These are phyloP conservation scores for Termitomyces heimii DNA, from an alignment of 768 basidiomycete species.

Conservation along the genomic window DNA sequence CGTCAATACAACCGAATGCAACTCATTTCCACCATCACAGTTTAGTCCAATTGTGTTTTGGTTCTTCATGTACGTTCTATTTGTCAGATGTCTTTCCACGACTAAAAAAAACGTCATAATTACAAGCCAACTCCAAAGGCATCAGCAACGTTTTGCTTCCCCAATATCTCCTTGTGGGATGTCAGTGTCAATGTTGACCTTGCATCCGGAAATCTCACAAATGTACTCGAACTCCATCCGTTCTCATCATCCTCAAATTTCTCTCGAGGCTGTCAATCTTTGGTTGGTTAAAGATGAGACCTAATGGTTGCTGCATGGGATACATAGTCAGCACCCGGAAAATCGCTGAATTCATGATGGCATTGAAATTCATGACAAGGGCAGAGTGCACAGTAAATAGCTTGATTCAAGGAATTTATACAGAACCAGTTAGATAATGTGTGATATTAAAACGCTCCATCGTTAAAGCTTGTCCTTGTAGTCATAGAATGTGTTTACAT, in stretches of 20 bases:
- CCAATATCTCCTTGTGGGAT: constrained; percentile 37
- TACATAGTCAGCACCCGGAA: too few relatives aligned
- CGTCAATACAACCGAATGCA: constrained; percentile 24
- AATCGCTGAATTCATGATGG: too few relatives aligned
- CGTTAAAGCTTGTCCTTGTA: too few relatives aligned
- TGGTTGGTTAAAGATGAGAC: too few relatives aligned
- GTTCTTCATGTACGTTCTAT: constrained; percentile 40
- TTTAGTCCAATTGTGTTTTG: constrained; percentile 52
- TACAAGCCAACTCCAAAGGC: constrained; percentile 31
- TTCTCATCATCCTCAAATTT: constrained; percentile 32
- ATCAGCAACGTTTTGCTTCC: constrained; percentile 43
- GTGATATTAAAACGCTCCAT: too few relatives aligned
- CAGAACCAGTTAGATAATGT: too few relatives aligned
- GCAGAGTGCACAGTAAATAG: too few relatives aligned
- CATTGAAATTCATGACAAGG: too few relatives aligned
- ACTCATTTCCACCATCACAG: constrained; percentile 19
- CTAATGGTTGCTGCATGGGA: too few relatives aligned
- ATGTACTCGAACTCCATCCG: constrained; percentile 33
- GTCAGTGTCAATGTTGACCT: constrained; percentile 40
- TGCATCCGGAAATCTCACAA: constrained; percentile 34
- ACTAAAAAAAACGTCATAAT: constrained; percentile 9
- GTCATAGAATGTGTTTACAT: too few relatives aligned
- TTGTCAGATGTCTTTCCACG: not conserved
- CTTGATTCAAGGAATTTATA: too few relatives aligned
- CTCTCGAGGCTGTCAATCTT: too few relatives aligned